Conservation (phyloP, 2,329 filamentous ascomycete genomes). For the Aspergillus latus region DNA sequence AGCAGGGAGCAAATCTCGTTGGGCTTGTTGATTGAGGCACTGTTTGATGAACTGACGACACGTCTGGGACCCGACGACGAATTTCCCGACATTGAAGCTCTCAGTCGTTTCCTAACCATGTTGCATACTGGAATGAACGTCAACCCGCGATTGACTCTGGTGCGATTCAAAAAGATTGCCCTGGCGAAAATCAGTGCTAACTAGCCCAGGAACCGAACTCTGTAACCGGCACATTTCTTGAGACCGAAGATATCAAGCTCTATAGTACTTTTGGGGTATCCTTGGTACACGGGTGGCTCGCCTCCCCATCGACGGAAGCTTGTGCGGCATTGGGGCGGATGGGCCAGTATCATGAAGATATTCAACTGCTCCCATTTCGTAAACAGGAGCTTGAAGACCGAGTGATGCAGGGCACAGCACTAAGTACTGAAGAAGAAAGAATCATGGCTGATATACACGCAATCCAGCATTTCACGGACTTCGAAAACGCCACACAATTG, state of each 20-base stretch:
- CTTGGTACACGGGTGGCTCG: constrained; percentile 90
- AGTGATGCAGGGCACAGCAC: constrained; percentile 58
- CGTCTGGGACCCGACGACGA: constrained; percentile 65
- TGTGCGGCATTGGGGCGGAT: constrained; percentile 70
- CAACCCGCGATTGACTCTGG: constrained; percentile 80
- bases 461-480: constrained; percentile 77
- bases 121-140: constrained; percentile 98
- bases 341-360: constrained; percentile 85
- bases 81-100: constrained; percentile 81
- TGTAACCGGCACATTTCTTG: constrained; percentile 74
- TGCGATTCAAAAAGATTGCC: constrained; percentile 17
- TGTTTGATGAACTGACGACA: constrained; percentile 92
- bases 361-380: constrained; percentile 81
- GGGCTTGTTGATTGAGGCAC: constrained; percentile 77
- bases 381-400: constrained; percentile 88
- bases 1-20: constrained; percentile 86
- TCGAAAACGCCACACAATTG: constrained; percentile 77
- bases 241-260: constrained; percentile 82
- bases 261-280: constrained; percentile 89
- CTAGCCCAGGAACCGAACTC: constrained; percentile 31
- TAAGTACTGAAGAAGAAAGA: constrained; percentile 72
- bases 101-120: constrained; percentile 83
- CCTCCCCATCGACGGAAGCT: constrained; percentile 62
- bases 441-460: constrained; percentile 78
- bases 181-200: constrained; percentile 40